Evolutionary conservation across 2,329 filamentous ascomycete genomes (phyloP), one percentile per base, ranked within the genome.

Genomic region (Fusarium setosum): DNA sequence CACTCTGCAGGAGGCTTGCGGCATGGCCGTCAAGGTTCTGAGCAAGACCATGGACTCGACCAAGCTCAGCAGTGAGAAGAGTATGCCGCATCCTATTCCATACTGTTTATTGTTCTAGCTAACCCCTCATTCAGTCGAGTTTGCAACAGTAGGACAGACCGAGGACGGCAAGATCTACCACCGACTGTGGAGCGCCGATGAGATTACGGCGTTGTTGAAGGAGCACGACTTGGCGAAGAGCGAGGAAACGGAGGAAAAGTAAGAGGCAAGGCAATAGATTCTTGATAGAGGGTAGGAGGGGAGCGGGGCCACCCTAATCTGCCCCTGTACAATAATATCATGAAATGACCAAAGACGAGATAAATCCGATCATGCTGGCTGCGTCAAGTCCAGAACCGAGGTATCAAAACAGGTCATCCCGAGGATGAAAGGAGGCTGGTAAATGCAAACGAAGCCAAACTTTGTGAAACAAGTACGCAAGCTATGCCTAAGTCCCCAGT

Each of bases 11-110:
- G 96, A 99, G 83, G 96, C 96, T 5, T 99, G 96, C 78, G 94
- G 92, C 54, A 91, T 97, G 86, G 96, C 96, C 11, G 96, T 99
- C 78, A 99, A 99, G 87, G 96, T 99, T 66, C 83, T 99, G 69
- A 98, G 96, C 87, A 99, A 99, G 90, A 99, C 96, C 6, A 99
- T 99, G 96, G 96, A 99, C 80, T 97, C 94, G 55, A 98, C 95
- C 54, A 99, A 97, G 86, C 83, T 99, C 76, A 97, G 94, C 84
- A 97, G 94, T 76, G 96, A 99, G 87, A 99, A 99, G 88, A 97
- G 94, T 97, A 83, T 80, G 92, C 31, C 8, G 6, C 34, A 6
- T 18, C 2, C 21, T 12, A 24, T 8, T 17, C 13, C 23, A 15
- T 4, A 8, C 10, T 17, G 6, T 34, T 20, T n/a, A 34, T 11